Base-by-base conservation (phyloP, 2,329 filamentous ascomycete genomes). In the Penicillium janthinellum region DNA sequence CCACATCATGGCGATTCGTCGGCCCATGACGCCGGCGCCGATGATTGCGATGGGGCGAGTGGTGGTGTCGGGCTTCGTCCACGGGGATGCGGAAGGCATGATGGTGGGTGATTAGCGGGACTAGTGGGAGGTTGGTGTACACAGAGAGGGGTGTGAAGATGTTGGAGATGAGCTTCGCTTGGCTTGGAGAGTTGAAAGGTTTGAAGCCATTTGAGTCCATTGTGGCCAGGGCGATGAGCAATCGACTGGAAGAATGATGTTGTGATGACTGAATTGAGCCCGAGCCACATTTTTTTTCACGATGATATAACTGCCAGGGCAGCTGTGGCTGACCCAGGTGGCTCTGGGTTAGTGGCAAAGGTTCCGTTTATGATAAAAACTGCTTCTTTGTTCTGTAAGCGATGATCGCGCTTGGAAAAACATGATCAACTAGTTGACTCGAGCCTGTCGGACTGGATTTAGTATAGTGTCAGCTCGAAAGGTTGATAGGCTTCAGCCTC, bases 1-100 rank as follows among this genome's bases (percentile, higher is more conserved):
- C 62, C 59, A 67, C 67, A 69, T 69, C 64, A 64, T 69, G 17
- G 38, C 44, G n/a, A 69, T 59, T 25, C 67, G 59, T 10, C 67
- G 65, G 55, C 65, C 67, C 56, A 67, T 63, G 6, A 67, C 56
- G 35, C 67, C 65, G 51, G 56, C 57, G 53, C 67, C 65, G 44
- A 67, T 56, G 3, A 69, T 49, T 49, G 65, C 64, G n/a, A 69
- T 60, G n/a, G 66, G 66, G 28, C 67, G 63, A 20, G 49, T 60
- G 20, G 37, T 63, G 42, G 62, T 67, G 42, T 69, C 63, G 5
- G 64, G 67, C 17, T 50, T 60, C 25, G 49, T 62, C 66, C 65
- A 68, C 2, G 64, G 48, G 17, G 57, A 28, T n/a, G 55, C 20
- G 5, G 59, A 54, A n/a, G 60, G 51, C 64, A 67, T 66, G 34